A percentile compares a stretch with the other conserved stretches of the same genome.
Conservation (phyloP, 306 rosid genomes). For the Prunus salicina region DNA sequence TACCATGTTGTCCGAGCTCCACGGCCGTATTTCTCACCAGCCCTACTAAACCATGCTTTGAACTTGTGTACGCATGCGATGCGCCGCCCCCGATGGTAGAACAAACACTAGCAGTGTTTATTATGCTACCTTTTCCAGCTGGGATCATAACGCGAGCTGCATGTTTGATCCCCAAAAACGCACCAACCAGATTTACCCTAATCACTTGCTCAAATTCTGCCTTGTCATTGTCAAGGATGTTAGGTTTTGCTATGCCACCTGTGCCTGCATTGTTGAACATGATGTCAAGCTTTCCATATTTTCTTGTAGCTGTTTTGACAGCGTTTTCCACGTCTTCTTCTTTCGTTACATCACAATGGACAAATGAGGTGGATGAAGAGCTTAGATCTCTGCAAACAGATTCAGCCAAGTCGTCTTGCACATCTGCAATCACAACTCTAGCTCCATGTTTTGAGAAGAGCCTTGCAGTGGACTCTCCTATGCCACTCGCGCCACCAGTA, state of each 20-base stretch:
- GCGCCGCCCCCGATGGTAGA: conserved; percentile 29
- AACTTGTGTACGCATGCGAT: conserved; percentile 37
- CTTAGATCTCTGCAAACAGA: conserved; percentile 20
- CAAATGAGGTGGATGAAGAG: conserved; percentile 8
- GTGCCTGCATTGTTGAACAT: conserved; percentile 58
- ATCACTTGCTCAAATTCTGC: conserved; percentile 37
- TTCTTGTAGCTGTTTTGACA: conserved; percentile 17
- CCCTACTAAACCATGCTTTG: conserved; percentile 48
- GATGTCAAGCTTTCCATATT: conserved; percentile 51
- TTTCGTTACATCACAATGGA: conserved; percentile 50
- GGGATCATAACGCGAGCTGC: conserved; percentile 52
- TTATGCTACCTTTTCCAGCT: conserved; percentile 28
- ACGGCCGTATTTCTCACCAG: conserved; percentile 34
- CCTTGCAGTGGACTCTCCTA: conserved; percentile 43
- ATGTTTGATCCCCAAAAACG: conserved; percentile 44
- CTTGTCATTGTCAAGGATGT: conserved; percentile 21
- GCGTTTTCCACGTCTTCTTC: conserved; percentile 38
- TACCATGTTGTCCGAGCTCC: conserved; percentile 48
- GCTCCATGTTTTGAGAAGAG: conserved; percentile 53
- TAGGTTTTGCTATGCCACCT: neutral
- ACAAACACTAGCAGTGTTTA: conserved; percentile 29
- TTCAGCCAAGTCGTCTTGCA: conserved; percentile 36
- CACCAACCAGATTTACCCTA: conserved; percentile 32
- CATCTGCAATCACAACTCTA: conserved; percentile 42
- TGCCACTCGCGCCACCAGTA: conserved; percentile 55